phyloP scores from a whole-genome alignment of 1,284 basidiomycete genomes.

The Anthracocystis panici-leucophaei region DNA sequence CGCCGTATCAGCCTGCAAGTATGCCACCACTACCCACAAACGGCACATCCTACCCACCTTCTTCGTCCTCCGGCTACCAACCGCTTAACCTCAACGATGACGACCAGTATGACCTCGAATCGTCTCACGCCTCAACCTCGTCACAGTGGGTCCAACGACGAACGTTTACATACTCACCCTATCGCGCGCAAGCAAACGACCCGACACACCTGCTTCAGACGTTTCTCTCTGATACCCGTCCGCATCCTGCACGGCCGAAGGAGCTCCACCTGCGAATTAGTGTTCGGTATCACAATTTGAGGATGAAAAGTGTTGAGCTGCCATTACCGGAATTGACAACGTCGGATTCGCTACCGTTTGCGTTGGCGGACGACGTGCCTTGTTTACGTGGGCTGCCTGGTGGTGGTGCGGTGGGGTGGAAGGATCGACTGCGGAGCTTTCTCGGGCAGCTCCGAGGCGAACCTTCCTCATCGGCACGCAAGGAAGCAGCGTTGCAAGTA shows the following conservation, averaged over 20 bases:
- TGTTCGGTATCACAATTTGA: not conserved
- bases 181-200: constrained; percentile 23
- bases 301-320: constrained; percentile 11
- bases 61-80: constrained; percentile 24
- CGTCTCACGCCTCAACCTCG: not conserved
- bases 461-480: not conserved
- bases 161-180: constrained; percentile 26
- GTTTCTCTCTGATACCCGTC: constrained; percentile 36
- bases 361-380: constrained; percentile 39
- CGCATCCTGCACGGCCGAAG: not conserved
- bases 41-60: constrained; percentile 31
- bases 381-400: constrained; percentile 23
- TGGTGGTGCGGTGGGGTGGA: not conserved
- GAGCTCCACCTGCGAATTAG: constrained; percentile 22
- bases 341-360: constrained; percentile 33
- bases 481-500: constrained; percentile 11
- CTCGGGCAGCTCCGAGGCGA: not conserved
- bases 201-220: constrained; percentile 18
- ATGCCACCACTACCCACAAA: constrained; percentile 35
- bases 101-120: constrained; percentile 22
- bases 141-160: constrained; percentile 1
- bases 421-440: not conserved
- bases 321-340: constrained; percentile 18
- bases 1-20: not conserved
- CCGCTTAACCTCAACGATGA: constrained; percentile 11